A percentile compares a stretch with the other conserved stretches of the same genome.
phyloP scores from a whole-genome alignment of 2,329 filamentous ascomycete species.

The Neurospora crassa region DNA sequence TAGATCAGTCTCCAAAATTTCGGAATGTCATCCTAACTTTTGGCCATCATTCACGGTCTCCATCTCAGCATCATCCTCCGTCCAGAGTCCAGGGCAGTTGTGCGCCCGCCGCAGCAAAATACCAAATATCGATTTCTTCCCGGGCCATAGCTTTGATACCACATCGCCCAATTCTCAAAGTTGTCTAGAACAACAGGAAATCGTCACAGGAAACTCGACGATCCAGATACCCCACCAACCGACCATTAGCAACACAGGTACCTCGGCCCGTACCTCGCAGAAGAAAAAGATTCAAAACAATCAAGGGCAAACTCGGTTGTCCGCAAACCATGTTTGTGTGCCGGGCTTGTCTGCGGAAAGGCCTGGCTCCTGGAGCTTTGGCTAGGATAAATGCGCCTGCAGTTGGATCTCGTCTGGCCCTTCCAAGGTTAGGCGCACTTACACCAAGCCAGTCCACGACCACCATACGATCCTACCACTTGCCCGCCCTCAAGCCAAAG shows the following conservation, averaged over 20 bases:
- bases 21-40: neutral
- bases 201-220: neutral
- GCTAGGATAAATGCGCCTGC: neutral
- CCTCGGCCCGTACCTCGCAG: neutral
- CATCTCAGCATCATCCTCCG: neutral
- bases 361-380: slow-evolving; percentile 4
- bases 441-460: neutral
- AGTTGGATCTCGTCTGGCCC: neutral
- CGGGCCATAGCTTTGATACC: neutral
- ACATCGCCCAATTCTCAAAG: no score
- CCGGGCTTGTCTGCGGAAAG: slow-evolving; percentile 24
- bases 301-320: neutral
- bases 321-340: slow-evolving; percentile 29
- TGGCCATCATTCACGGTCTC: neutral
- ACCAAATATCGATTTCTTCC: neutral
- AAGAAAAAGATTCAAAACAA: neutral
- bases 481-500: neutral
- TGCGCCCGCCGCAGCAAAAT: neutral
- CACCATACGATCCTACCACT: neutral
- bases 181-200: neutral
- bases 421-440: neutral
- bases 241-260: neutral
- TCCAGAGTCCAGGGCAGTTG: neutral
- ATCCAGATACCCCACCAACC: neutral
- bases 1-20: neutral